These are phyloP conservation scores for Moricandia arvensis DNA, from an alignment of 345 rosid species.

Conservation along the genomic window DNA sequence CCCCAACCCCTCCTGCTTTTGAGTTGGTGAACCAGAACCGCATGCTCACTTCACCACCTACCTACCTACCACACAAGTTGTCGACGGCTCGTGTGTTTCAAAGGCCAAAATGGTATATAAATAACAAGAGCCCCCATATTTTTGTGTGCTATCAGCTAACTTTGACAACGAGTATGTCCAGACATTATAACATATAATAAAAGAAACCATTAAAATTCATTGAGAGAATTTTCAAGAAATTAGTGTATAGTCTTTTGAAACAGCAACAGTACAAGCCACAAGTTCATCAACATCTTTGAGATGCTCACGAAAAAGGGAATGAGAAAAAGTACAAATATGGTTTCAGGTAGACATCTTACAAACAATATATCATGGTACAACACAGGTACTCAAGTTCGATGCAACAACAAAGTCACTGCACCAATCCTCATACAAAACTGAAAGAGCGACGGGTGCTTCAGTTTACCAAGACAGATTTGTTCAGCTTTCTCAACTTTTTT, in stretches of 20 bases:
- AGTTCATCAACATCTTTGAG: not conserved
- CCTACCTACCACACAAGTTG: constrained; percentile 18
- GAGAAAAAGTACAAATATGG: constrained; percentile 9
- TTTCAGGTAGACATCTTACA: not conserved
- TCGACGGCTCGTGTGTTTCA: not conserved
- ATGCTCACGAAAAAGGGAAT: not conserved
- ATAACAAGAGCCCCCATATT: not conserved
- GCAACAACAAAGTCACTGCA: constrained; percentile 10
- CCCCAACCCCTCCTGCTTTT: constrained; percentile 29
- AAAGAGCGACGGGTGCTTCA: not conserved
- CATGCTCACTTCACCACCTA: constrained; percentile 24
- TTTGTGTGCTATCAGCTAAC: not conserved
- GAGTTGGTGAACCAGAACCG: constrained; percentile 27
- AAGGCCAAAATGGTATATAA: not conserved
- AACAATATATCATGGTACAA: not conserved
- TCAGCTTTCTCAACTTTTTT: not conserved
- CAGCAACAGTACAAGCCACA: not conserved
- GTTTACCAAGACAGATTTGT: not conserved
- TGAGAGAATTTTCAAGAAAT: not conserved
- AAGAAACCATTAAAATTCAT: not conserved
- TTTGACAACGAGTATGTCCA: not conserved
- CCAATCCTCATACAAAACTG: not conserved
- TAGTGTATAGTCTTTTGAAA: not conserved
- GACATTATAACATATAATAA: not conserved
- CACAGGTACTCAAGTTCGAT: not conserved